phyloP scores from a whole-genome alignment of 164 flowering plant species.

The Stephania yunnanensis region DNA sequence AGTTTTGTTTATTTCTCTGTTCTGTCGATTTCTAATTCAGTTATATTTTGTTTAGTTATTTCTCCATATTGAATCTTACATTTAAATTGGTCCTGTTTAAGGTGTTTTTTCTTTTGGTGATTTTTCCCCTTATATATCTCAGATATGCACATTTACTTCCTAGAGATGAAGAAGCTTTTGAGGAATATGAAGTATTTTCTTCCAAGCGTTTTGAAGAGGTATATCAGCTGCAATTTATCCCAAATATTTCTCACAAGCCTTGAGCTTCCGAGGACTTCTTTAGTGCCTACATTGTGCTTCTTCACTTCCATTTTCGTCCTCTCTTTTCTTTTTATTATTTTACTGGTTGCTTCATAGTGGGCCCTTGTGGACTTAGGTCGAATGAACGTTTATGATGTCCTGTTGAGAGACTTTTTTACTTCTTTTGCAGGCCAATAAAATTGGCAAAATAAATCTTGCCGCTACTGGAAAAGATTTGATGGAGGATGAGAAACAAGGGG shows the following conservation, averaged over 20 bases:
- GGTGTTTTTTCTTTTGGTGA: neutral
- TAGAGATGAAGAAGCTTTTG: constrained; percentile 90
- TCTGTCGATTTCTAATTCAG: neutral
- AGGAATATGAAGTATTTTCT: constrained; percentile 58
- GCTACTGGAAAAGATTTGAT: constrained; percentile 99
- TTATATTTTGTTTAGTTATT: neutral
- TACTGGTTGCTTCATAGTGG: neutral
- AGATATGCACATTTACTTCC: constrained; percentile 92
- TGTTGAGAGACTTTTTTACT: neutral
- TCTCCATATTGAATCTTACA: neutral
- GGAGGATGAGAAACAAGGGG: constrained; percentile 99
- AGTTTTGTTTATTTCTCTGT: neutral
- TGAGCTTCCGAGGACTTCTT: neutral
- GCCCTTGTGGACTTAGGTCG: neutral
- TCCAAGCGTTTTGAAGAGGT: constrained; percentile 93
- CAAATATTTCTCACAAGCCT: neutral
- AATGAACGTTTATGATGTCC: neutral
- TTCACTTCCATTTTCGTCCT: neutral
- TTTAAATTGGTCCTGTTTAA: neutral
- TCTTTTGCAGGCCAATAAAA: constrained; percentile 73
- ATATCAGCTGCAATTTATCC: constrained; percentile 2
- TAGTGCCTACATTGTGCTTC: neutral
- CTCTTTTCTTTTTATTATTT: neutral
- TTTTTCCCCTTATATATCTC: constrained; percentile 10
- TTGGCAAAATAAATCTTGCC: constrained; percentile 99